Base-by-base conservation (phyloP, 345 rosid species). In the Eutrema yunnanense region DNA sequence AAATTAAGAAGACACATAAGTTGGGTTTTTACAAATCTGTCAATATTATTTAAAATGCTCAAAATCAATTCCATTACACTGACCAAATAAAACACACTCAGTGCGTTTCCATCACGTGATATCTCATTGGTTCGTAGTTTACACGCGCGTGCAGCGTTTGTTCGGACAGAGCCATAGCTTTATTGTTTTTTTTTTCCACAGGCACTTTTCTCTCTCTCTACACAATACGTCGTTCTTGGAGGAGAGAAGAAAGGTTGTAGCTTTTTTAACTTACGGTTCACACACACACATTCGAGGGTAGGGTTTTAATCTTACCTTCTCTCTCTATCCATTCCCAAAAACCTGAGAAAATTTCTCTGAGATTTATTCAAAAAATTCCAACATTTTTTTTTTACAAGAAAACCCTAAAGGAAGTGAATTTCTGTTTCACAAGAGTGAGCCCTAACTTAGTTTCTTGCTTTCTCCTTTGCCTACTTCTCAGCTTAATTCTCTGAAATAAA, bases 301-400 rank as follows among this genome's bases (percentile, higher is more conserved):
- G 89, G 90, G 85, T 83, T 88, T 81, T 80, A 62, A 83, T 83
- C 86, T 81, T 81, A 77, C 82, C 81, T 73, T 69, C 82, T 63
- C 83, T 67, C 62, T 74, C 80, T 54, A 78, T 74, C 75, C 81
- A 77, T 74, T 73, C 57, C 44, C 54, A 29, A 55, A 65, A 56
- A 43, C 75, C 78, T 78, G 76, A 62, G 73, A 68, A 69, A 51
- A 79, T 33, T 84, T 78, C 82, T 81, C 78, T 52, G 73, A 81
- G 75, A 69, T 83, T 84, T 80, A 34, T 75, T 80, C 54, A 81
- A 82, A 80, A 78, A 50, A 41, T 44, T 40, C 8, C 67, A 36
- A 37, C 49, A 65, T 55, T 58, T 68, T 55, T 16, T 16, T 58
- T 68, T 60, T 52, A 62, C 50, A 76, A 41, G 71, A 46, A 69